Evolutionary conservation across 768 basidiomycete genomes (phyloP).

Genomic region (Termitomyces sp.): DNA sequence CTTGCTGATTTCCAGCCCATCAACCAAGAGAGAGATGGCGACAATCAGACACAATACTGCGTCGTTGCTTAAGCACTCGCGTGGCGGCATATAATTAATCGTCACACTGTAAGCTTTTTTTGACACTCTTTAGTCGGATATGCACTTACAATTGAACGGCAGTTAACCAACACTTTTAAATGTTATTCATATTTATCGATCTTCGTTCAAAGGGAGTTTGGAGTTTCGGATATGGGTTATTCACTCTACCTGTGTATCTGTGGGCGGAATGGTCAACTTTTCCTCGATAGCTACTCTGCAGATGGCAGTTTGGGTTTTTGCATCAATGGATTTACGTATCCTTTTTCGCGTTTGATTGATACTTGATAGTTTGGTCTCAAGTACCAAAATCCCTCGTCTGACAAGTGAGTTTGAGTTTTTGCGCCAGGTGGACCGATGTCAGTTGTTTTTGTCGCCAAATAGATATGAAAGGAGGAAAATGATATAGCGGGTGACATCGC

Average conservation of each 20-base stretch:
- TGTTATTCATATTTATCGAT: neutral
- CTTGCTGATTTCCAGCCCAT: neutral
- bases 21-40: neutral
- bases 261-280: neutral
- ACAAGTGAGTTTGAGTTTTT: neutral
- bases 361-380: neutral
- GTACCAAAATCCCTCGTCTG: neutral
- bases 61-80: neutral
- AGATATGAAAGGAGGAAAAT: neutral
- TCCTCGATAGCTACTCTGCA: neutral
- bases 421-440: neutral
- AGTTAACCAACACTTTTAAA: neutral
- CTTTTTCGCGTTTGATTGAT: neutral
- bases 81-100: neutral
- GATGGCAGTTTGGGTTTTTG: neutral
- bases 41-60: neutral
- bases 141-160: neutral
- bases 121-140: too few relatives aligned
- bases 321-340: neutral
- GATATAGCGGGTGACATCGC: neutral
- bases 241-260: neutral
- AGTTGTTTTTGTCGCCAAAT: neutral
- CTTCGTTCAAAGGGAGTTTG: neutral
- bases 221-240: neutral
- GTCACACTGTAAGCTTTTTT: neutral